These are phyloP conservation scores for Gynandropsis gynandra DNA, from an alignment of 345 rosid genomes.

Conservation along the genomic window DNA sequence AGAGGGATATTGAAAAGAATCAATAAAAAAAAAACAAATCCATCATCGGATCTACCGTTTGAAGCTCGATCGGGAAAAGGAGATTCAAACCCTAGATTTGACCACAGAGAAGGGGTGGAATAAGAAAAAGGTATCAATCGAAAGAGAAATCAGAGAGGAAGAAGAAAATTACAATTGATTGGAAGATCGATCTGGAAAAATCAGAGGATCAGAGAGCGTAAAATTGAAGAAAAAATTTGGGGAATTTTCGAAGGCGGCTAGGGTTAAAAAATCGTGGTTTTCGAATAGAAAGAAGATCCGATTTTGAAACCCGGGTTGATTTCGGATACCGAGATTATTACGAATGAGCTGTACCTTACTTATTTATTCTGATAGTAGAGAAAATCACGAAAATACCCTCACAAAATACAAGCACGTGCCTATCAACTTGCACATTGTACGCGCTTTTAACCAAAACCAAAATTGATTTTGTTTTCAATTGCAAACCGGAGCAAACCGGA, in stretches of 20 bases:
- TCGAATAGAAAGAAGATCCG: slow-evolving; percentile 8
- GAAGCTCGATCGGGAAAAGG: slow-evolving; percentile 4
- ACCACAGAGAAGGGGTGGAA: neutral
- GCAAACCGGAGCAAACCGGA: neutral
- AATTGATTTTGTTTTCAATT: neutral
- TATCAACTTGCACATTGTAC: neutral
- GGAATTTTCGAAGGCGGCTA: slow-evolving; percentile 24
- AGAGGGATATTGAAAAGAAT: neutral
- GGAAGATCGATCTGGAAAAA: slow-evolving; percentile 20
- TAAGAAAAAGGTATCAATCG: slow-evolving; percentile 24
- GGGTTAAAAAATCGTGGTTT: slow-evolving; percentile 24
- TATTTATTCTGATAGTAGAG: too few relatives aligned
- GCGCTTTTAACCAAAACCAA: too few relatives aligned
- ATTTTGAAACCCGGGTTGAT: too few relatives aligned
- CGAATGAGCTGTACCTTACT: too few relatives aligned
- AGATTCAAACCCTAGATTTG: slow-evolving; percentile 21
- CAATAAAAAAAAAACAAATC: neutral
- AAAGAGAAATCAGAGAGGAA: slow-evolving; percentile 18
- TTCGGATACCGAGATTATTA: too few relatives aligned
- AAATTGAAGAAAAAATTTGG: slow-evolving; percentile 8
- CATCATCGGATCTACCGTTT: slow-evolving; percentile 19
- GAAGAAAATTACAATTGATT: slow-evolving; percentile 22
- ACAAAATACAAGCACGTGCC: slow-evolving; percentile 12
- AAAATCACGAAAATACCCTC: slow-evolving; percentile 17
- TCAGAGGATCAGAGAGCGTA: slow-evolving; percentile 22